A percentile compares a stretch with the other conserved stretches of the same genome.
phyloP scores from a whole-genome alignment of 2,329 filamentous ascomycete species.

The Pestalotiopsis sp. region DNA sequence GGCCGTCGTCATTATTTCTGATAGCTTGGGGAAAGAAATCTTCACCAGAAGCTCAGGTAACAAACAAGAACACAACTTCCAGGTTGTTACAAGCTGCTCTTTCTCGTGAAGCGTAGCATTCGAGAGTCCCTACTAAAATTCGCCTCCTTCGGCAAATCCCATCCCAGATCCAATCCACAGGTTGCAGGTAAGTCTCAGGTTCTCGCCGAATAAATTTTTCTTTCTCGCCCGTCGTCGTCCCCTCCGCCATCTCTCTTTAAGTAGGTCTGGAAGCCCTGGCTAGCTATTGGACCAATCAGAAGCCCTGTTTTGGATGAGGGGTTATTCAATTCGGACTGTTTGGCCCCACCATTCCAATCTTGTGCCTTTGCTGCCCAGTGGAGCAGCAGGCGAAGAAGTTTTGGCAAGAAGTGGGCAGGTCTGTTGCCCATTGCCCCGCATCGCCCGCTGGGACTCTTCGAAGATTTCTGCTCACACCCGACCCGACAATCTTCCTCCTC shows the following conservation, averaged over 20 bases:
- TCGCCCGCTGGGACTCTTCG: not conserved
- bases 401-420: not conserved
- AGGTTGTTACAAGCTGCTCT: not conserved
- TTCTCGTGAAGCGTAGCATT: not conserved
- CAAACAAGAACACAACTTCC: not conserved
- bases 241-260: slow-evolving; percentile 1
- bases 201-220: slow-evolving; percentile 3
- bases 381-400: not conserved
- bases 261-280: slow-evolving; percentile 7
- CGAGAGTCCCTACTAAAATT: not conserved
- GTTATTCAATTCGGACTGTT: slow-evolving; percentile 3
- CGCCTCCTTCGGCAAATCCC: not conserved
- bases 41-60: not conserved
- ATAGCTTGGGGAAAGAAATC: not conserved
- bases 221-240: not conserved
- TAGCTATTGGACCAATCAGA: not conserved
- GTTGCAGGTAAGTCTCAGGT: not conserved
- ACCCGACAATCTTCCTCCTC: not conserved
- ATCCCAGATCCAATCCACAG: not conserved
- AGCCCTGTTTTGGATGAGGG: not conserved
- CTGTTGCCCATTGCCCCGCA: slow-evolving; percentile 3
- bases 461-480: slow-evolving; percentile 6
- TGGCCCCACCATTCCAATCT: slow-evolving; percentile 1
- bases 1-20: not conserved
- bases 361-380: not conserved